Conservation (phyloP, 164 flowering plant genomes). For the Echeveria elegans region DNA sequence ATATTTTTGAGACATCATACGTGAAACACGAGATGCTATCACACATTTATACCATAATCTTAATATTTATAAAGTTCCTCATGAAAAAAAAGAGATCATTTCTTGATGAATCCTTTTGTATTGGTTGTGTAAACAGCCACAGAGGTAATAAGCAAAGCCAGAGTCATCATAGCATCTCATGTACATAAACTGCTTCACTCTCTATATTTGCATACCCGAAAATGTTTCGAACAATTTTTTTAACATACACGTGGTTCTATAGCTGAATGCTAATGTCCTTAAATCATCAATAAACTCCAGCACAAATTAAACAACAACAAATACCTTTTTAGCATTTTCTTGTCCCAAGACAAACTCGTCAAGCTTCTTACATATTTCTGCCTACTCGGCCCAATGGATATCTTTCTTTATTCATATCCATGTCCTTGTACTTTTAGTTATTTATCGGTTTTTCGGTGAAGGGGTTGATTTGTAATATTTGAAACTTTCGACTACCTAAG, state of each 20-base stretch:
- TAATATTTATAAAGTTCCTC: neutral
- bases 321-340: conserved; percentile 33
- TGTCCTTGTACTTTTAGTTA: no score
- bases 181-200: no score
- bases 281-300: neutral
- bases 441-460: no score
- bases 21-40: neutral
- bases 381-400: neutral
- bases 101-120: conserved; percentile 33
- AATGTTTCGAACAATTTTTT: neutral
- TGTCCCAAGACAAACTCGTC: conserved; percentile 42
- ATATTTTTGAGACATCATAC: neutral
- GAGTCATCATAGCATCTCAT: no score
- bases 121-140: conserved; percentile 45
- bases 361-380: conserved; percentile 31
- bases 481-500: neutral
- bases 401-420: no score
- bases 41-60: neutral
- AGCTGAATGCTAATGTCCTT: no score
- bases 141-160: conserved; percentile 8
- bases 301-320: conserved; percentile 2
- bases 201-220: no score
- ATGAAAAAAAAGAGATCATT: no score
- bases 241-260: no score
- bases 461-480: neutral